Percentiles rank a stretch among this genome's conserved stretches.
Evolutionary conservation across 495 filamentous ascomycete species (phyloP).

Genomic region (Stereocaulon alpinum): DNA sequence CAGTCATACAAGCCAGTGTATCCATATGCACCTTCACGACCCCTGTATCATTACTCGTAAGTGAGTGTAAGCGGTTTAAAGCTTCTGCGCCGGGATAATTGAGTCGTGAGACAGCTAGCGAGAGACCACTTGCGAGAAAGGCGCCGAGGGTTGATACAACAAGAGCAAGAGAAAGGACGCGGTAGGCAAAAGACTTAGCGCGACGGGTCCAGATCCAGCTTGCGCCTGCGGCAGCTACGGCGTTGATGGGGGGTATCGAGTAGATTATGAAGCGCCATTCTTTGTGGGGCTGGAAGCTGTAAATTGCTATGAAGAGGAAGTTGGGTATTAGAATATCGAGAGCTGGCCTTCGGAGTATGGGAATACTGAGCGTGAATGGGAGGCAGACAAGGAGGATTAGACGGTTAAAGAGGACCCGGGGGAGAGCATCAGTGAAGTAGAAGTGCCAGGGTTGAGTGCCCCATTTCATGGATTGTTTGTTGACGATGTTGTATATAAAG

Average conservation of each 20-base stretch:
- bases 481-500: slow-evolving; percentile 84
- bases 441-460: slow-evolving; percentile 74
- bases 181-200: slow-evolving; percentile 45
- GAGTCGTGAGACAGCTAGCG: slow-evolving; percentile 63
- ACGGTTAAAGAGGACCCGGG: slow-evolving; percentile 76
- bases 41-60: slow-evolving; percentile 23
- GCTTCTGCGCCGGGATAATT: slow-evolving; percentile 87
- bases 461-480: slow-evolving; percentile 64
- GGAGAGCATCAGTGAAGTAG: slow-evolving; percentile 76
- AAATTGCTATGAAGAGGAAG: slow-evolving; percentile 62
- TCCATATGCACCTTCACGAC: slow-evolving; percentile 57
- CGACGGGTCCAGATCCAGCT: slow-evolving; percentile 62
- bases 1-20: slow-evolving; percentile 86
- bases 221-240: slow-evolving; percentile 62
- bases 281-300: slow-evolving; percentile 85
- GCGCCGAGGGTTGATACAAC: slow-evolving; percentile 46
- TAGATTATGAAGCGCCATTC: slow-evolving; percentile 96
- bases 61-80: slow-evolving; percentile 41
- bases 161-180: slow-evolving; percentile 45
- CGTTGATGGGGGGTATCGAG: slow-evolving; percentile 68
- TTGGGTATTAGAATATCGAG: slow-evolving; percentile 52
- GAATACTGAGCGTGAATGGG: slow-evolving; percentile 49
- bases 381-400: slow-evolving; percentile 50
- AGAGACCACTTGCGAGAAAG: slow-evolving; percentile 47
- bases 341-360: slow-evolving; percentile 37